Conservation (phyloP, 1,284 basidiomycete species). For the Marasmius oreades region DNA sequence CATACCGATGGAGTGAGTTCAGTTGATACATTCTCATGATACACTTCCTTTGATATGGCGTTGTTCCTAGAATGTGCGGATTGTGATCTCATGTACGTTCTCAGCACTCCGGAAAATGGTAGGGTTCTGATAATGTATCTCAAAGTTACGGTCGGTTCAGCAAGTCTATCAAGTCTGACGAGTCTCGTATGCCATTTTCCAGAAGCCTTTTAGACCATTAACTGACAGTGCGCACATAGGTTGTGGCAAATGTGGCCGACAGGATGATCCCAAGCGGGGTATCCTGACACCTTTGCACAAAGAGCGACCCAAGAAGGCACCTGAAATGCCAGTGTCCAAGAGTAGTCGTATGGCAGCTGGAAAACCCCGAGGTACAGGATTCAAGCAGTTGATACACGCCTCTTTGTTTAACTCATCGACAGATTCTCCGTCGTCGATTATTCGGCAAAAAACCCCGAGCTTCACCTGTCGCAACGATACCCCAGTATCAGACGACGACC, state of each 20-base stretch:
- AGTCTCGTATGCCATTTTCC: conserved; percentile 46
- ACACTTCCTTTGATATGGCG: conserved; percentile 3
- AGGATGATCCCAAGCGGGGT: conserved; percentile 36
- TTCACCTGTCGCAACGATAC: not conserved
- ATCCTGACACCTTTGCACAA: conserved; percentile 54
- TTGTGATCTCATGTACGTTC: conserved; percentile 61
- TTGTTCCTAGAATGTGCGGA: conserved; percentile 54
- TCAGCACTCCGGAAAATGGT: conserved; percentile 1
- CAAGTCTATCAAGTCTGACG: conserved; percentile 70
- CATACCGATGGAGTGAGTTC: conserved; percentile 70
- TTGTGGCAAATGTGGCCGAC: conserved; percentile 37
- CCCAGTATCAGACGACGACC: conserved; percentile 8
- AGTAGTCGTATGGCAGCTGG: conserved; percentile 42
- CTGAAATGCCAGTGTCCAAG: conserved; percentile 33
- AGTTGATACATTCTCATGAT: conserved; percentile 4
- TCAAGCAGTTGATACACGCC: not conserved
- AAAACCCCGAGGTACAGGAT: conserved; percentile 41
- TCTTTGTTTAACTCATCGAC: not conserved
- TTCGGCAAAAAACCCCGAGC: not conserved
- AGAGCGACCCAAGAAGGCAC: conserved; percentile 25
- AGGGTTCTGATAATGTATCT: not conserved
- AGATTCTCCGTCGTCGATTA: conserved; percentile 33
- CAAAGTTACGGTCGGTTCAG: conserved; percentile 72
- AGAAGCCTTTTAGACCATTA: not conserved
- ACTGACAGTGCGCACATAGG: conserved; percentile 24